A percentile compares a stretch with the other conserved stretches of the same genome.
phyloP scores from a whole-genome alignment of 164 flowering plant genomes.

The Hamamelis virginiana region DNA sequence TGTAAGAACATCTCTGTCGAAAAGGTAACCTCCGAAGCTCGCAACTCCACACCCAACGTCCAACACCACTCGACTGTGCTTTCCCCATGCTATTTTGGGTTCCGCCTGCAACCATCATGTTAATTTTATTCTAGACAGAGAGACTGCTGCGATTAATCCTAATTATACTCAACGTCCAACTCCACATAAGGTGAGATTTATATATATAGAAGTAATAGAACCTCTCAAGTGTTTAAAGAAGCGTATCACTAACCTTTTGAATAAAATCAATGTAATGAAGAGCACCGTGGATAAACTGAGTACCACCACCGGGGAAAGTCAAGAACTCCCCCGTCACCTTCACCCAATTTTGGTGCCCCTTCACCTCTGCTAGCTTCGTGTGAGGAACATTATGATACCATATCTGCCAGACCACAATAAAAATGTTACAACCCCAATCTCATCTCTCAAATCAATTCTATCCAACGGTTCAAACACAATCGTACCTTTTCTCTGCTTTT shows the following conservation, averaged over 20 bases:
- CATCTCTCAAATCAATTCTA: background rate
- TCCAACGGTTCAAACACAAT: background rate
- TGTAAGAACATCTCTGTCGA: slow-evolving; percentile 79
- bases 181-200: too few species aligned
- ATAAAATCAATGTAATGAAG: slow-evolving; percentile 84
- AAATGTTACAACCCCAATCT: background rate
- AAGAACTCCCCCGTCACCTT: slow-evolving; percentile 84
- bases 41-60: slow-evolving; percentile 99
- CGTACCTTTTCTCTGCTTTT: slow-evolving; percentile 80
- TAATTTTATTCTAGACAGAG: background rate
- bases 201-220: too few species aligned
- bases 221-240: too few species aligned
- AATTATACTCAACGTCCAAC: too few species aligned
- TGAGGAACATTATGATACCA: slow-evolving; percentile 96
- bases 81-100: slow-evolving; percentile 78
- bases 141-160: background rate
- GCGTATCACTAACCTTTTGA: slow-evolving; percentile 61
- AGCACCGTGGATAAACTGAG: slow-evolving; percentile 98
- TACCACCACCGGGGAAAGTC: slow-evolving; percentile 96
- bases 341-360: slow-evolving; percentile 97
- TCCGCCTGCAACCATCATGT: slow-evolving; percentile 46
- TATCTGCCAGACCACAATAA: slow-evolving; percentile 45
- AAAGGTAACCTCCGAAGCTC: slow-evolving; percentile 88
- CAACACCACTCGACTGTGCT: slow-evolving; percentile 63
- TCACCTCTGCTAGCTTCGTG: slow-evolving; percentile 67